These are phyloP conservation scores for Penicillium diatomitis DNA, from an alignment of 495 filamentous ascomycete genomes.

Conservation along the genomic window DNA sequence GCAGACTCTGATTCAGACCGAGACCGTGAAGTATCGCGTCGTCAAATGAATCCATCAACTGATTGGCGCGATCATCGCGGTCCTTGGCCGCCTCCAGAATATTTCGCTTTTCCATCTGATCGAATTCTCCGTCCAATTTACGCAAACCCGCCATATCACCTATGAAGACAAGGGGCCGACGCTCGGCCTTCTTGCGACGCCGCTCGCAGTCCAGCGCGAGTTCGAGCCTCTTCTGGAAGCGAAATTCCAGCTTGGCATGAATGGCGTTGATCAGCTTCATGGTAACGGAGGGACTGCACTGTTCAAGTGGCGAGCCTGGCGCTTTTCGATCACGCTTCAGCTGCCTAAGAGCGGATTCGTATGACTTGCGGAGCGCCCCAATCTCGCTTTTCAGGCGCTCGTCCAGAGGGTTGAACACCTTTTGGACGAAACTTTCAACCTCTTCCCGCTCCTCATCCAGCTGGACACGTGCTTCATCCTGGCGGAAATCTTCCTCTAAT, in stretches of 20 bases:
- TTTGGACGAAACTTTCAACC: conserved; percentile 40
- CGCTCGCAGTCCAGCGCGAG: conserved; percentile 44
- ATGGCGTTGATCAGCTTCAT: conserved; percentile 41
- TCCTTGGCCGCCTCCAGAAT: conserved; percentile 42
- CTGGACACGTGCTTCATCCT: conserved; percentile 42
- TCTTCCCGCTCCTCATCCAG: conserved; percentile 48
- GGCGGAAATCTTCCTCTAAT: conserved; percentile 52
- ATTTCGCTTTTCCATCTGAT: conserved; percentile 43
- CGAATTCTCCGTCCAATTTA: conserved; percentile 44
- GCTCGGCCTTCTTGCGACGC: conserved; percentile 42
- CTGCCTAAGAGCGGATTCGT: conserved; percentile 35
- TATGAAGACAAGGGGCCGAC: conserved; percentile 41
- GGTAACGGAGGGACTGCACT: conserved; percentile 31
- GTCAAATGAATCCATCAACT: conserved; percentile 45
- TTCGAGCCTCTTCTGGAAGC: conserved; percentile 42
- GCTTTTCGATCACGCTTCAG: conserved; percentile 35
- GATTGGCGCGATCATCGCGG: conserved; percentile 41
- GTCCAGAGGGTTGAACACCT: conserved; percentile 46
- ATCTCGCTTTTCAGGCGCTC: conserved; percentile 44
- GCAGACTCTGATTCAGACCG: conserved; percentile 42
- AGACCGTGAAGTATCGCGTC: conserved; percentile 43
- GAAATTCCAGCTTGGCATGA: conserved; percentile 39
- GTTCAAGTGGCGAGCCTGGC: conserved; percentile 22
- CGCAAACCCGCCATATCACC: conserved; percentile 40
- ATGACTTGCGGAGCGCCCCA: conserved; percentile 40